A percentile compares a stretch with the other conserved stretches of the same genome.
phyloP scores from a whole-genome alignment of 2,329 filamentous ascomycete species.

The Aspergillus sp. region DNA sequence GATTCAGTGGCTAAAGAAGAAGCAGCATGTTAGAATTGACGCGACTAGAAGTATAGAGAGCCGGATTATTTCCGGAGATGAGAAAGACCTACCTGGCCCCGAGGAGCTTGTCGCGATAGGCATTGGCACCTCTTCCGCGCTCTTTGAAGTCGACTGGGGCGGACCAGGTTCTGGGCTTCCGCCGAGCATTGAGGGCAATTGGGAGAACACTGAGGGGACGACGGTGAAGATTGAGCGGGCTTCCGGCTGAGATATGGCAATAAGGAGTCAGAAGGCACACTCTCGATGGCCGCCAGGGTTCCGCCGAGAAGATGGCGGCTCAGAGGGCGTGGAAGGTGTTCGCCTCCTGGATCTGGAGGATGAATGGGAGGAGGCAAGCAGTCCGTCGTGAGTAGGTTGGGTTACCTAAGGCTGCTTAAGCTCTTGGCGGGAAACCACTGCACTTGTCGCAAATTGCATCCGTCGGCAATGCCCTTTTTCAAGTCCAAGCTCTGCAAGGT shows the following conservation, averaged over 20 bases:
- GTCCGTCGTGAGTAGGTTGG: constrained; percentile 20
- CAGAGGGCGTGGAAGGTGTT: constrained; percentile 22
- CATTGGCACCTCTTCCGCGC: constrained; percentile 41
- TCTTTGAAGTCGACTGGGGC: constrained; percentile 35
- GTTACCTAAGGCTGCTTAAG: constrained; percentile 25
- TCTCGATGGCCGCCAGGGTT: constrained; percentile 28
- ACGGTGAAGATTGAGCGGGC: constrained; percentile 17
- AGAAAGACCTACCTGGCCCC: constrained; percentile 34
- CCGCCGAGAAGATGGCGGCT: constrained; percentile 26
- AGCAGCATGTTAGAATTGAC: constrained; percentile 18
- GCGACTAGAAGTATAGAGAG: constrained; percentile 2
- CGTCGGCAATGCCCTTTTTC: constrained; percentile 15
- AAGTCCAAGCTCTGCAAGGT: constrained; percentile 13
- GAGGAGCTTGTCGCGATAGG: constrained; percentile 32
- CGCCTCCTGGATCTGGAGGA: constrained; percentile 32
- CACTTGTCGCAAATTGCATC: constrained; percentile 19
- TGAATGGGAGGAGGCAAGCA: constrained; percentile 14
- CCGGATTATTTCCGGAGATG: neutral
- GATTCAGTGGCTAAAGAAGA: constrained; percentile 32
- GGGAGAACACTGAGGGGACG: constrained; percentile 26
- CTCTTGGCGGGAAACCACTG: constrained; percentile 29
- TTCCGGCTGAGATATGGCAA: constrained; percentile 7
- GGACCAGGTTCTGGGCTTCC: constrained; percentile 38
- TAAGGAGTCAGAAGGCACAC: constrained; percentile 19
- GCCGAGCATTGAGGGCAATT: constrained; percentile 40